These are phyloP conservation scores for Quercus engelmannii DNA, from an alignment of 306 rosid species.

Conservation along the genomic window DNA sequence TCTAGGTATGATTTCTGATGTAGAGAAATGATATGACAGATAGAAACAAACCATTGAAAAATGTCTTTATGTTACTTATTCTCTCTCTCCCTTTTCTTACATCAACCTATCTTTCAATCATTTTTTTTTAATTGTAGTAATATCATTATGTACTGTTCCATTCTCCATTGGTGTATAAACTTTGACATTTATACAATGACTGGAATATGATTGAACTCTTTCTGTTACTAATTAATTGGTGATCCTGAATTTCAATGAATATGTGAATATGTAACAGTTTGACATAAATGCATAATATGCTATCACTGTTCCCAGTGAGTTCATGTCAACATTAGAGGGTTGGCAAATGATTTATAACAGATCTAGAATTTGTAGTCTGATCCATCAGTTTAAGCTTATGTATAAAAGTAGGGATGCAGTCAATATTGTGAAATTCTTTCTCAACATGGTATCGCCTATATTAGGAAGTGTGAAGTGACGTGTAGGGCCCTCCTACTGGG, in stretches of 20 bases:
- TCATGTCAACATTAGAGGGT: background rate
- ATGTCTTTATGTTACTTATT: background rate
- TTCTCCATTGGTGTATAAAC: background rate
- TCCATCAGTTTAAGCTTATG: background rate
- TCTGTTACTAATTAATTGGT: background rate
- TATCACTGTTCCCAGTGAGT: background rate
- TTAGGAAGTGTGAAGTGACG: no score
- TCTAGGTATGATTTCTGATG: slow-evolving; percentile 59
- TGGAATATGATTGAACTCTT: background rate
- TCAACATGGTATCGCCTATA: background rate
- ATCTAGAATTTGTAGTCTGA: background rate
- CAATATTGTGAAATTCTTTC: background rate
- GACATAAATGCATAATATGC: background rate
- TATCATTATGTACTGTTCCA: background rate
- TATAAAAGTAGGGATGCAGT: background rate
- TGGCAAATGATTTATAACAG: background rate
- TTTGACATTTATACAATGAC: background rate
- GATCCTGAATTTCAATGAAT: background rate
- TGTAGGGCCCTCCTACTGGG: background rate
- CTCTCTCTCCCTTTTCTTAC: background rate
- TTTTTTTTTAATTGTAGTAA: background rate
- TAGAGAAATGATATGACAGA: background rate
- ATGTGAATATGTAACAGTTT: background rate
- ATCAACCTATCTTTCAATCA: background rate
- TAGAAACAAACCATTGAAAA: background rate